Evolutionary conservation across 495 filamentous ascomycete species (phyloP).

Genomic region (Xylaria palmicola): DNA sequence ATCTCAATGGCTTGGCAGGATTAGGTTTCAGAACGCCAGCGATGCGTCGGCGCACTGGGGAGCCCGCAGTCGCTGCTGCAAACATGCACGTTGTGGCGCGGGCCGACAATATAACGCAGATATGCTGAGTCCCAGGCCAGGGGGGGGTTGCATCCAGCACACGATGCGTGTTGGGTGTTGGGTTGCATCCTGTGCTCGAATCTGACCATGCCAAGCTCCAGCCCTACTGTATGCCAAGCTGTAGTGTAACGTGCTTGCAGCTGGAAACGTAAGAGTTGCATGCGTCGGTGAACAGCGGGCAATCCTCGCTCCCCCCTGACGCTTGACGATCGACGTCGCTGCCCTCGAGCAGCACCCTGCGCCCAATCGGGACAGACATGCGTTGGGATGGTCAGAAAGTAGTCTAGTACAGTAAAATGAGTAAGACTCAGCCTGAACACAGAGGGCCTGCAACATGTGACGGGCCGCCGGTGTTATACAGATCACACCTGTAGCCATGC

Average conservation of each 20-base stretch:
- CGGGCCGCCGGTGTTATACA: too few species aligned
- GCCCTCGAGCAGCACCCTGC: background rate
- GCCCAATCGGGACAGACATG: background rate
- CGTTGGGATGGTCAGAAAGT: background rate
- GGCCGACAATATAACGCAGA: conserved; percentile 4
- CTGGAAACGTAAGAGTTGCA: conserved; percentile 12
- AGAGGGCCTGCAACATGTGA: background rate
- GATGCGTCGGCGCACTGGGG: background rate
- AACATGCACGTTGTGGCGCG: conserved; percentile 8
- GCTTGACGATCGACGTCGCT: conserved; percentile 8
- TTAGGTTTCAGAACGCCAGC: background rate
- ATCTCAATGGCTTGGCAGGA: background rate
- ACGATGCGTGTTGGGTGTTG: too few species aligned
- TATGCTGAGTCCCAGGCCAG: background rate
- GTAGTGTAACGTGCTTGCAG: conserved; percentile 13
- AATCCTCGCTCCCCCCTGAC: conserved; percentile 2
- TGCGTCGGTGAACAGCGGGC: conserved; percentile 7
- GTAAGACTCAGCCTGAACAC: background rate
- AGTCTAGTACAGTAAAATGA: background rate
- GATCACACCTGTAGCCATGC: too few species aligned
- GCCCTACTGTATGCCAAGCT: conserved; percentile 6
- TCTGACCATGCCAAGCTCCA: conserved; percentile 10
- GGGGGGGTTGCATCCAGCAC: conserved; percentile 4
- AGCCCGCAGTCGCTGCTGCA: background rate
- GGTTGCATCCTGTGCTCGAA: conserved; percentile 3